Conservation (phyloP, 2,329 filamentous ascomycete species). For the Epichloe scottii region DNA sequence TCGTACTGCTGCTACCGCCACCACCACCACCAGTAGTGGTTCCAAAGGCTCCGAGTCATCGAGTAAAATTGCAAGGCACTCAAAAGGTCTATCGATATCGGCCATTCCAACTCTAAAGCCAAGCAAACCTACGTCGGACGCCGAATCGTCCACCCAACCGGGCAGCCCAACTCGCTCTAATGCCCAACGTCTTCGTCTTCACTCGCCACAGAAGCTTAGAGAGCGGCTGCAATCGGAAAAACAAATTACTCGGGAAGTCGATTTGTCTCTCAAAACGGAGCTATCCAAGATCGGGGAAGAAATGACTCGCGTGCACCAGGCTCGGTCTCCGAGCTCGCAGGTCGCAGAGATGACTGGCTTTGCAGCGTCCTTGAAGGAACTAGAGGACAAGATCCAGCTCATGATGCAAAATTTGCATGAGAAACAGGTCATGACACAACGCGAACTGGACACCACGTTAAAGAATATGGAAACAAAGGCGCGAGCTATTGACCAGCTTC, state of each 20-base stretch:
- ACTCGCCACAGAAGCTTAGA: constrained; percentile 62
- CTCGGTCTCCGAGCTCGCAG: constrained; percentile 11
- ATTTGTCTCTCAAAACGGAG: constrained; percentile 59
- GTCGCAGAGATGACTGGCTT: constrained; percentile 18
- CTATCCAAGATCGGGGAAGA: constrained; percentile 71
- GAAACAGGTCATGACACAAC: constrained; percentile 51
- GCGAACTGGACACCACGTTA: constrained; percentile 60
- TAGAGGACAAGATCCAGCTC: constrained; percentile 55
- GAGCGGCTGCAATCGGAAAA: constrained; percentile 80
- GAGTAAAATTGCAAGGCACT: constrained; percentile 23
- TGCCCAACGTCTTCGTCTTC: constrained; percentile 48
- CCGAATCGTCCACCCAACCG: constrained; percentile 13
- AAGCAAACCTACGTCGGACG: constrained; percentile 15
- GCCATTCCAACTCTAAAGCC: constrained; percentile 42
- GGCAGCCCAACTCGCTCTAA: constrained; percentile 19
- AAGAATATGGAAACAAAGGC: constrained; percentile 65
- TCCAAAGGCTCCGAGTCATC: constrained; percentile 13
- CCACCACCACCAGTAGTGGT: neutral
- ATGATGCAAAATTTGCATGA: constrained; percentile 46
- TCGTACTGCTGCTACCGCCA: neutral
- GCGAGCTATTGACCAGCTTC: constrained; percentile 74
- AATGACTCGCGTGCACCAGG: constrained; percentile 46
- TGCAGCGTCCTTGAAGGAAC: constrained; percentile 42
- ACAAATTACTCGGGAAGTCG: constrained; percentile 56
- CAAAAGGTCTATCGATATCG: constrained; percentile 39